These are phyloP conservation scores for Closterium sp. DNA, from an alignment of 139 green algal species.

Conservation along the genomic window DNA sequence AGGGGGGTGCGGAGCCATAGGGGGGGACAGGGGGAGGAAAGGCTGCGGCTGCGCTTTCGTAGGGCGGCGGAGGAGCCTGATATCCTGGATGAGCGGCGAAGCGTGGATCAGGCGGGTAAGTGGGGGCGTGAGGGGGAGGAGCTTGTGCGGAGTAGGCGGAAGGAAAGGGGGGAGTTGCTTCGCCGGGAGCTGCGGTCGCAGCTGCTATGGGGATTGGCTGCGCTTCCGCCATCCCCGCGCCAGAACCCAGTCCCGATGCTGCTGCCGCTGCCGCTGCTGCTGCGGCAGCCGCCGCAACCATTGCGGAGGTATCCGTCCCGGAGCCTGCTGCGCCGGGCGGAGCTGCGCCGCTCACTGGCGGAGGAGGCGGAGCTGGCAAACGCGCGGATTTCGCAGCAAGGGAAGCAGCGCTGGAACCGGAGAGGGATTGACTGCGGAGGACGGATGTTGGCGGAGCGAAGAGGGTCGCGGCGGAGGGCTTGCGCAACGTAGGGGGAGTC, in stretches of 20 bases:
- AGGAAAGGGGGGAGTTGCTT: not conserved
- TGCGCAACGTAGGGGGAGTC: constrained; percentile 10
- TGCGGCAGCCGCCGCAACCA: too few species aligned
- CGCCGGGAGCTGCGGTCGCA: not conserved
- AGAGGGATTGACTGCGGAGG: constrained; percentile 10
- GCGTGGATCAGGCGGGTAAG: not conserved
- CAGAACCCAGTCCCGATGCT: not conserved
- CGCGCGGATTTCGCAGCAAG: not conserved
- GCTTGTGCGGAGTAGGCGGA: constrained; percentile 4
- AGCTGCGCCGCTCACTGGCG: not conserved
- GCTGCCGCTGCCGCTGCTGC: not conserved
- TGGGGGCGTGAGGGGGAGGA: not conserved
- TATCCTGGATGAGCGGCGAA: not conserved
- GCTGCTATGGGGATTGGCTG: not conserved
- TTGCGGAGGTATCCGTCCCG: not conserved
- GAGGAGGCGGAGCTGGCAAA: not conserved
- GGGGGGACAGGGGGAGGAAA: not conserved
- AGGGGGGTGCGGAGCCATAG: not conserved
- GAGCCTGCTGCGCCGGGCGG: not conserved
- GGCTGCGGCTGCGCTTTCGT: not conserved
- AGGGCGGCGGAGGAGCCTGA: not conserved
- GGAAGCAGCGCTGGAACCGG: not conserved
- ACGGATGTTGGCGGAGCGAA: constrained; percentile 25
- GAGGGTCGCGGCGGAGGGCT: constrained; percentile 6
- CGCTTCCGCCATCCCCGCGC: not conserved